Evolutionary conservation across 495 filamentous ascomycete species (phyloP).

Genomic region (Chaetomium tenue): DNA sequence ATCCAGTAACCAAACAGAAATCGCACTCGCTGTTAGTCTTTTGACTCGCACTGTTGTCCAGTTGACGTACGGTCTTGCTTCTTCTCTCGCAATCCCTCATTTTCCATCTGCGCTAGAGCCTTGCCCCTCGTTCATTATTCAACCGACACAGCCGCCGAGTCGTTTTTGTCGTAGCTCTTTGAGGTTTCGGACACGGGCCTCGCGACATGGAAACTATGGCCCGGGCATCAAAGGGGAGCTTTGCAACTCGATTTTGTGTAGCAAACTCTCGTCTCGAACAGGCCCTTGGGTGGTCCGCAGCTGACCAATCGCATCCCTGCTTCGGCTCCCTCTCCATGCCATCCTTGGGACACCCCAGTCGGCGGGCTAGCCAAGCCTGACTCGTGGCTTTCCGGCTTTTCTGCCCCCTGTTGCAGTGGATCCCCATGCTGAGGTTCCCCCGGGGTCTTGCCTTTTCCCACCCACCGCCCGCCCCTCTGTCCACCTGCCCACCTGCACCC

Average conservation of each 20-base stretch:
- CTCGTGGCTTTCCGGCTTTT: constrained; percentile 29
- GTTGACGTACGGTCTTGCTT: not conserved
- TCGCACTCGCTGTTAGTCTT: too few relatives aligned
- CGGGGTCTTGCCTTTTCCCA: constrained; percentile 24
- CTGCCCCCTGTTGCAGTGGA: constrained; percentile 15
- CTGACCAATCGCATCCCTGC: not conserved
- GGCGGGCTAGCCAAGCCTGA: constrained; percentile 25
- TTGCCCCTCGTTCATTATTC: not conserved
- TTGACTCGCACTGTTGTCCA: too few relatives aligned
- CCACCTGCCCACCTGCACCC: constrained; percentile 12
- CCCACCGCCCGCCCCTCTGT: constrained; percentile 25
- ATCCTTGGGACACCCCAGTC: not conserved
- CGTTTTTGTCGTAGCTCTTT: not conserved
- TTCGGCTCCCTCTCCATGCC: constrained; percentile 12
- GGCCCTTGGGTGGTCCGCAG: not conserved
- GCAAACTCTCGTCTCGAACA: not conserved
- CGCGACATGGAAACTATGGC: not conserved
- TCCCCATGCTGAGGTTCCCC: constrained; percentile 7
- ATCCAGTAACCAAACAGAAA: not conserved
- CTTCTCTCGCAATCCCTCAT: not conserved
- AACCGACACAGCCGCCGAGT: not conserved
- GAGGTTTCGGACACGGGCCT: not conserved
- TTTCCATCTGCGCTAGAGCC: not conserved
- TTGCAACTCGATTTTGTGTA: constrained; percentile 1
- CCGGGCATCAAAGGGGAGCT: not conserved